phyloP scores from a whole-genome alignment of 2,329 filamentous ascomycete species.

The Aspergillus sergii region DNA sequence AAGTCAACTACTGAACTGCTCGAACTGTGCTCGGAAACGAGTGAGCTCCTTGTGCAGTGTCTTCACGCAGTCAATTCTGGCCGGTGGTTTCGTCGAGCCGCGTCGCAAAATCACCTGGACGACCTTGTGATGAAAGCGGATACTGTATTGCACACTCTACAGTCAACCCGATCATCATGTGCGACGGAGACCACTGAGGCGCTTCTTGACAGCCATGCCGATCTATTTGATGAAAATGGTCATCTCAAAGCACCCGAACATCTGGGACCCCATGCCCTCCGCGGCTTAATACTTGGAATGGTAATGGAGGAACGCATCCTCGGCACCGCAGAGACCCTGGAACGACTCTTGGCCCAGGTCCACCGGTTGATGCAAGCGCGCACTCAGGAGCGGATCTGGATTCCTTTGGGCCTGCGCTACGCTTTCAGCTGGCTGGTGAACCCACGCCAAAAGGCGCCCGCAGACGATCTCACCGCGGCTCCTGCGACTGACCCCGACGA shows the following conservation, averaged over 20 bases:
- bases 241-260: slow-evolving; percentile 30
- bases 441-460: slow-evolving; percentile 22
- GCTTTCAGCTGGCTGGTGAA: slow-evolving; percentile 44
- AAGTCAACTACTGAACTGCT: slow-evolving; percentile 31
- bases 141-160: slow-evolving; percentile 27
- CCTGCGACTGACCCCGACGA: slow-evolving; percentile 26
- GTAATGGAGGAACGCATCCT: slow-evolving; percentile 50
- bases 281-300: slow-evolving; percentile 48
- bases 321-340: background rate
- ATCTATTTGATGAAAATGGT: slow-evolving; percentile 24
- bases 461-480: slow-evolving; percentile 14
- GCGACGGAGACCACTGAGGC: slow-evolving; percentile 42
- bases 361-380: slow-evolving; percentile 40
- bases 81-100: slow-evolving; percentile 28
- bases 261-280: slow-evolving; percentile 48
- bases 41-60: slow-evolving; percentile 24
- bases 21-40: slow-evolving; percentile 27
- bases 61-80: slow-evolving; percentile 31
- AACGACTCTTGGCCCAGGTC: slow-evolving; percentile 40
- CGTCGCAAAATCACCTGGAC: slow-evolving; percentile 19
- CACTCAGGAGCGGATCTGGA: slow-evolving; percentile 44
- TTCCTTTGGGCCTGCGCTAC: slow-evolving; percentile 44
- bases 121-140: slow-evolving; percentile 12
- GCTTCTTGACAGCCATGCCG: slow-evolving; percentile 30
- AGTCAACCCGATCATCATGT: slow-evolving; percentile 18